These are phyloP conservation scores for Leccinum angustisporum DNA, from an alignment of 1,284 basidiomycete genomes.

Conservation along the genomic window DNA sequence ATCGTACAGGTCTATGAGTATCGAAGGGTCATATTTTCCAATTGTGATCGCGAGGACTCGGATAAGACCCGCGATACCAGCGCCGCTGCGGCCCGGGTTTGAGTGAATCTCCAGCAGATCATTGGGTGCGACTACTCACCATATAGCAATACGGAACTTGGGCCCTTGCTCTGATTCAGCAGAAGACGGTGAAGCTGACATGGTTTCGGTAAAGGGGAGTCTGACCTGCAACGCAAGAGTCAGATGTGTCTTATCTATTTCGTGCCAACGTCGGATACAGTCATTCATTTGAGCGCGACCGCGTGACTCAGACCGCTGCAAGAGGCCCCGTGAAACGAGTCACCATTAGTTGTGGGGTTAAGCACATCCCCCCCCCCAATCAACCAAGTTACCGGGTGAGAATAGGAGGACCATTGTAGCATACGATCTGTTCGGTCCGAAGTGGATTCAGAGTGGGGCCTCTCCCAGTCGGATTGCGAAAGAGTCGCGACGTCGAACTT, in stretches of 20 bases:
- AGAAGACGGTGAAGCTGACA: neutral
- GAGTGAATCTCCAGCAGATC: neutral
- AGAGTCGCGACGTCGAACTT: neutral
- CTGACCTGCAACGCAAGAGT: neutral
- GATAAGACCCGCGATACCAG: conserved; percentile 22
- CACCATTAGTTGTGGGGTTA: neutral
- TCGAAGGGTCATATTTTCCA: conserved; percentile 21
- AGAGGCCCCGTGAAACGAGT: neutral
- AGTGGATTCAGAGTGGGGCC: neutral
- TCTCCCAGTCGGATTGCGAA: neutral
- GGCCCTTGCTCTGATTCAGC: neutral
- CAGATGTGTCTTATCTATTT: neutral
- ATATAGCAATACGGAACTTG: neutral
- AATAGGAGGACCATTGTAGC: neutral
- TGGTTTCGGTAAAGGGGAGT: neutral
- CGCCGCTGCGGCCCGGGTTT: conserved; percentile 15
- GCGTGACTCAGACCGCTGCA: neutral
- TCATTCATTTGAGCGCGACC: neutral
- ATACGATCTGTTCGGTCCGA: neutral
- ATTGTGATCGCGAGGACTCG: conserved; percentile 21
- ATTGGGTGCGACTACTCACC: neutral
- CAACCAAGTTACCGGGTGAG: neutral
- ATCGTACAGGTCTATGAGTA: conserved; percentile 27
- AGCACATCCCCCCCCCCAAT: neutral
- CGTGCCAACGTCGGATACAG: neutral